These are phyloP conservation scores for Apiospora hydei DNA, from an alignment of 2,329 filamentous ascomycete species.

Conservation along the genomic window DNA sequence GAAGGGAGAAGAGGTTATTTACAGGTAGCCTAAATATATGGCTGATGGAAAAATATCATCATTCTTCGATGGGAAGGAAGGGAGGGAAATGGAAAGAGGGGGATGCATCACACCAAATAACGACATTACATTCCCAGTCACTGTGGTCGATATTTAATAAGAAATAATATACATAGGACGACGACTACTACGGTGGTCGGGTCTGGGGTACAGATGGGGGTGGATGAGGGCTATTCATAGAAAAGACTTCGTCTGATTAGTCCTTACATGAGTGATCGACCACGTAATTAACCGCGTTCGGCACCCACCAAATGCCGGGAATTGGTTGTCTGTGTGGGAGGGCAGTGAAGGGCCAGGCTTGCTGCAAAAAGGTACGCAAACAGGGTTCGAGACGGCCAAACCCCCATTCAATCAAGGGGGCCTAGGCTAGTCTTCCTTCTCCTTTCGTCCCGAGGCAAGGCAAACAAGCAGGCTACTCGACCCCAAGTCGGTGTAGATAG, in stretches of 20 bases:
- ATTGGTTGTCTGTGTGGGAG: background rate
- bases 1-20: background rate
- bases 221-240: slow-evolving; percentile 10
- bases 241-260: background rate
- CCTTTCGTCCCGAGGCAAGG: background rate
- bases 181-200: background rate
- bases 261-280: slow-evolving; percentile 12
- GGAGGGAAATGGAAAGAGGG: background rate
- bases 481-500: slow-evolving; percentile 8
- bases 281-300: slow-evolving; percentile 7
- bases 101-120: background rate
- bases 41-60: background rate
- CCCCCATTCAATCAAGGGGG: background rate
- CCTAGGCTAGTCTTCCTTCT: background rate
- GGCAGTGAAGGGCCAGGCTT: background rate
- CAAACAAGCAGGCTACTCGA: slow-evolving; percentile 2
- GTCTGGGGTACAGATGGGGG: slow-evolving; percentile 7
- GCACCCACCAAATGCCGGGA: background rate
- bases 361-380: background rate
- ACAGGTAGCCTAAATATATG: background rate
- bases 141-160: background rate
- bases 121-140: background rate
- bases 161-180: background rate
- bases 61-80: background rate
- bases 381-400: slow-evolving; percentile 6